Percentiles rank a stretch among this genome's conserved stretches.
phyloP scores from a whole-genome alignment of 202 grass and related monocot genomes.

The Elaeis oleifera region DNA sequence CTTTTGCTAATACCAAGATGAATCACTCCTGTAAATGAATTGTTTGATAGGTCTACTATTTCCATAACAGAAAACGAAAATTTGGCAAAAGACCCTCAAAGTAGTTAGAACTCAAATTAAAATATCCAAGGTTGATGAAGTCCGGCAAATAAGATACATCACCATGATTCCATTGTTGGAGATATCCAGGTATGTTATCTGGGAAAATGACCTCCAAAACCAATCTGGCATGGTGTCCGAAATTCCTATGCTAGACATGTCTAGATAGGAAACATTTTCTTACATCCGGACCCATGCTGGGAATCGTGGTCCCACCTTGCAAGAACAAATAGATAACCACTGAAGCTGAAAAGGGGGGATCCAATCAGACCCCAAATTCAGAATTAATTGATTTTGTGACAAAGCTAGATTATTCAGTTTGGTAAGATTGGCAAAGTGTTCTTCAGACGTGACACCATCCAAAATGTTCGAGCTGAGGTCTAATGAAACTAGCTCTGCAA shows the following conservation, averaged over 20 bases:
- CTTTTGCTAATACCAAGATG: no score
- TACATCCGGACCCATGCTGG: slow-evolving; percentile 27
- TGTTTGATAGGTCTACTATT: not conserved
- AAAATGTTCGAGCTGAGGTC: slow-evolving; percentile 2
- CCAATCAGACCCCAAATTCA: slow-evolving; percentile 9
- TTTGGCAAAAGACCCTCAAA: slow-evolving; percentile 14
- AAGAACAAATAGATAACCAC: not conserved
- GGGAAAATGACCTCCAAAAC: slow-evolving; percentile 22
- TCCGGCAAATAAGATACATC: not conserved
- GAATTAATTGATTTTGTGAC: not conserved
- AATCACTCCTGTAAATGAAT: not conserved
- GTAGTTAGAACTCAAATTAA: slow-evolving; percentile 27
- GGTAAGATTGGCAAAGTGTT: slow-evolving; percentile 4
- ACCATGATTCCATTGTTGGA: slow-evolving; percentile 22
- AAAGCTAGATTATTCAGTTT: slow-evolving; percentile 4
- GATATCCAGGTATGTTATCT: not conserved
- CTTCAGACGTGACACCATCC: not conserved
- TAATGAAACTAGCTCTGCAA: slow-evolving; percentile 6
- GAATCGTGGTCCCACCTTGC: slow-evolving; percentile 25
- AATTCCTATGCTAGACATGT: slow-evolving; percentile 18
- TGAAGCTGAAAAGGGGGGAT: slow-evolving; percentile 31
- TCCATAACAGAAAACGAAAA: not conserved
- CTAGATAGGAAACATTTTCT: not conserved
- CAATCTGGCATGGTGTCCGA: slow-evolving; percentile 22
- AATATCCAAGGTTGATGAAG: not conserved